Conservation (phyloP, 2,329 filamentous ascomycete species). For the Fusarium azukiicola region DNA sequence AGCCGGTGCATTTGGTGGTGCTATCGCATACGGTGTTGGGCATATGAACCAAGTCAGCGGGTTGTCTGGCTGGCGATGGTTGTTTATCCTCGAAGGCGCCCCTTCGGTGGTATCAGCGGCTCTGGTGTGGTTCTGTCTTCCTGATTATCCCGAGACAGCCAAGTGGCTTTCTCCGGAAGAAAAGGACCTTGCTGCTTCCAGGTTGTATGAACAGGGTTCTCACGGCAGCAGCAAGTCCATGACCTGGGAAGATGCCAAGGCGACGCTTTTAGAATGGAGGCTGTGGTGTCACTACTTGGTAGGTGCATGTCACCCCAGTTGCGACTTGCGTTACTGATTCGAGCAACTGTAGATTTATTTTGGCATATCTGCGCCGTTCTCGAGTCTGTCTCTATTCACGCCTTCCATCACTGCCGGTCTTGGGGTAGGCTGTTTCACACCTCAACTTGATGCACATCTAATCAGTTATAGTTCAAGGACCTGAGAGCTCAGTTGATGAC, state of each 20-base stretch:
- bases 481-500: conserved; percentile 80
- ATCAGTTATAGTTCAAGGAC: conserved; percentile 37
- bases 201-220: conserved; percentile 58
- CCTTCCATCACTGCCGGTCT: conserved; percentile 77
- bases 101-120: conserved; percentile 81
- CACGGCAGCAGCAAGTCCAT: conserved; percentile 78
- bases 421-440: conserved; percentile 47
- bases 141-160: conserved; percentile 83
- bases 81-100: conserved; percentile 80
- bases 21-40: conserved; percentile 85
- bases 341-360: conserved; percentile 60
- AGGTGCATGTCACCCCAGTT: not conserved
- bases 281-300: conserved; percentile 83
- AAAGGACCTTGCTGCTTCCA: conserved; percentile 69
- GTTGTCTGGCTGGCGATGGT: conserved; percentile 83
- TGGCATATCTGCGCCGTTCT: conserved; percentile 75
- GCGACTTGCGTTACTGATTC: not conserved
- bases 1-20: conserved; percentile 85
- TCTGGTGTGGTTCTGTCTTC: conserved; percentile 82
- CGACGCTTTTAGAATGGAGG: conserved; percentile 81
- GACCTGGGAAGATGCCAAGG: conserved; percentile 83
- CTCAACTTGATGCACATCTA: conserved; percentile 29
- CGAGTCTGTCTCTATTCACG: conserved; percentile 77
- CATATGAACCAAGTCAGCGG: conserved; percentile 83
- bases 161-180: conserved; percentile 79